Evolutionary conservation across 78 protist genomes (phyloP).

Genomic region (Guillardia theta): DNA sequence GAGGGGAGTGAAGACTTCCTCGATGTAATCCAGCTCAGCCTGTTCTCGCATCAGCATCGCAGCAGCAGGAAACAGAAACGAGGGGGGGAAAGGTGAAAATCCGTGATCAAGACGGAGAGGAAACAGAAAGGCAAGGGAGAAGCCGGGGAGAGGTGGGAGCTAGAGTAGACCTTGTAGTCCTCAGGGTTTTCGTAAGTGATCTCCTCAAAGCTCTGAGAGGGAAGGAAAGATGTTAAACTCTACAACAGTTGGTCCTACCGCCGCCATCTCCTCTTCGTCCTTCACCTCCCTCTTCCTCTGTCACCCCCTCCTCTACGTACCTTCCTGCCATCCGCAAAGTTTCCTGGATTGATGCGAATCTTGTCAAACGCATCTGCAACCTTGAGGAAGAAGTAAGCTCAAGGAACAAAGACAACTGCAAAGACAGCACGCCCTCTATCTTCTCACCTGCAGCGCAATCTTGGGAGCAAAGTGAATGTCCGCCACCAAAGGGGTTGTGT

Average conservation of each 20-base stretch:
- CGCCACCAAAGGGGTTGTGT: slow-evolving; percentile 24
- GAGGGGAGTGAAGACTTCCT: slow-evolving; percentile 58
- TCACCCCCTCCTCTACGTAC: too few species aligned
- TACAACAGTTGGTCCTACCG: neutral
- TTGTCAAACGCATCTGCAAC: slow-evolving; percentile 60
- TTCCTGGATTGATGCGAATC: slow-evolving; percentile 62
- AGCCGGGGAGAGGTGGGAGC: neutral
- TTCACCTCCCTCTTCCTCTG: too few species aligned
- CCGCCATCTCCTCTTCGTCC: too few species aligned
- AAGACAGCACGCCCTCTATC: neutral
- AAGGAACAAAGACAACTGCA: neutral
- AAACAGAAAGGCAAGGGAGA: neutral
- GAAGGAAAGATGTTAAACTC: neutral
- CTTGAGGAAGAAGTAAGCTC: neutral
- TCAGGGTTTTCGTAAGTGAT: slow-evolving; percentile 36
- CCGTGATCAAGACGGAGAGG: too few species aligned
- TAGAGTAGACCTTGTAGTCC: neutral
- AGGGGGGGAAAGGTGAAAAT: neutral
- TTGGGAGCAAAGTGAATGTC: slow-evolving; percentile 64
- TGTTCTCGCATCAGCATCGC: neutral
- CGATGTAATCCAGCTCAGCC: slow-evolving; percentile 41
- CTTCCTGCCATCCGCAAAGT: slow-evolving; percentile 56
- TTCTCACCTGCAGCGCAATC: slow-evolving; percentile 1
- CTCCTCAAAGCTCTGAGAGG: slow-evolving; percentile 37
- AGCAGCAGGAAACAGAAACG: neutral